These are phyloP conservation scores for Lipomyces sp. DNA, from an alignment of 805 yeast species.

Conservation along the genomic window DNA sequence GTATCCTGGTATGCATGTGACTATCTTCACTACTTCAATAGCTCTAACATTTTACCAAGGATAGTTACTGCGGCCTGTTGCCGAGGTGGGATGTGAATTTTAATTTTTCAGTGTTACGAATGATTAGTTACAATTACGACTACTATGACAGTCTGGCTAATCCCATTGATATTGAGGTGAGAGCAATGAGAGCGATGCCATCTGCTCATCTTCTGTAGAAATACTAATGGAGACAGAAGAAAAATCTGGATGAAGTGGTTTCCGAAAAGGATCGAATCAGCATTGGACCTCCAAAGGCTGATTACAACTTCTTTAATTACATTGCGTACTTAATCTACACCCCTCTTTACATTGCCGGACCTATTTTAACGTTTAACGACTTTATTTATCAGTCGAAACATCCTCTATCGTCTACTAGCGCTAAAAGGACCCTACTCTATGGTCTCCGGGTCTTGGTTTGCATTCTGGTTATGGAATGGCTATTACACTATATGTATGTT, in stretches of 20 bases:
- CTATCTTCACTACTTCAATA: neutral
- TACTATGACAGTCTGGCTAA: slow-evolving; percentile 45
- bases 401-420: slow-evolving; percentile 63
- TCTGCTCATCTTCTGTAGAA: neutral
- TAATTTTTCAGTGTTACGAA: slow-evolving; percentile 84
- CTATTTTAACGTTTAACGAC: slow-evolving; percentile 90
- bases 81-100: slow-evolving; percentile 95
- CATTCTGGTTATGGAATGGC: slow-evolving; percentile 82
- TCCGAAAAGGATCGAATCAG: slow-evolving; percentile 69
- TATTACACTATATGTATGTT: slow-evolving; percentile 86
- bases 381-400: slow-evolving; percentile 70
- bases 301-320: slow-evolving; percentile 69
- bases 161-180: slow-evolving; percentile 31
- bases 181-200: neutral
- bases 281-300: slow-evolving; percentile 63
- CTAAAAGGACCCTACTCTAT: slow-evolving; percentile 60
- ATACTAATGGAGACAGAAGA: slow-evolving; percentile 24
- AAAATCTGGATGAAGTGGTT: slow-evolving; percentile 27
- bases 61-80: slow-evolving; percentile 74
- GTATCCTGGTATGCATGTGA: slow-evolving; percentile 46
- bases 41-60: slow-evolving; percentile 19
- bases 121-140: slow-evolving; percentile 83
- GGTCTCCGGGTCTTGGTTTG: slow-evolving; percentile 73
- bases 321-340: slow-evolving; percentile 79
- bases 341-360: slow-evolving; percentile 94